A percentile compares a stretch with the other conserved stretches of the same genome.
Evolutionary conservation across 257 asterid species (phyloP).

Genomic region (Thymus mandschuricus): DNA sequence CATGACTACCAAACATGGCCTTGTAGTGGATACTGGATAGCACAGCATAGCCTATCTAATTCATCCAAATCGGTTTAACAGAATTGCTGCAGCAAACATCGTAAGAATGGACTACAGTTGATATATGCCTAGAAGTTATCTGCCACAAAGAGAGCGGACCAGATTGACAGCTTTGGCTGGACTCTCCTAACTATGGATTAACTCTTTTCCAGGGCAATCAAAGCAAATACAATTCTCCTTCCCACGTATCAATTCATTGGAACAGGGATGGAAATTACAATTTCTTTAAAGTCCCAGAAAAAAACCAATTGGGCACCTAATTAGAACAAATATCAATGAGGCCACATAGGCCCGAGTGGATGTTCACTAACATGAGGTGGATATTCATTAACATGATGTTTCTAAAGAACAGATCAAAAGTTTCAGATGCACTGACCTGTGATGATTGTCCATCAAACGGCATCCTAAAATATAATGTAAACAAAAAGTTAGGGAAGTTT

Average conservation of each 20-base stretch:
- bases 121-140: not conserved
- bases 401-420: conserved; percentile 13
- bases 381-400: conserved; percentile 4
- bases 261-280: not conserved
- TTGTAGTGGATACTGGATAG: not conserved
- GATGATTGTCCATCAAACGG: conserved; percentile 62
- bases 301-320: not conserved
- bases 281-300: not conserved
- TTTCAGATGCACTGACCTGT: conserved; percentile 57
- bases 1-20: too few species aligned
- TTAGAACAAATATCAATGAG: conserved; percentile 2
- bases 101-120: not conserved
- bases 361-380: not conserved
- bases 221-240: conserved; percentile 11
- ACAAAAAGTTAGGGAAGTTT: conserved; percentile 31
- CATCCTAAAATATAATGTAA: conserved; percentile 58
- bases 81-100: not conserved
- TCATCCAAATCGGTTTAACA: not conserved
- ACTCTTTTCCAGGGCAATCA: not conserved
- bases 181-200: not conserved
- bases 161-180: not conserved
- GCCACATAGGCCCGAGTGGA: not conserved
- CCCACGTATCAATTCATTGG: conserved; percentile 1
- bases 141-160: not conserved
- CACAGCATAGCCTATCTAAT: conserved; percentile 16